Evolutionary conservation across 2,329 filamentous ascomycete genomes (phyloP).

Genomic region (Ceratocystis albifundus): DNA sequence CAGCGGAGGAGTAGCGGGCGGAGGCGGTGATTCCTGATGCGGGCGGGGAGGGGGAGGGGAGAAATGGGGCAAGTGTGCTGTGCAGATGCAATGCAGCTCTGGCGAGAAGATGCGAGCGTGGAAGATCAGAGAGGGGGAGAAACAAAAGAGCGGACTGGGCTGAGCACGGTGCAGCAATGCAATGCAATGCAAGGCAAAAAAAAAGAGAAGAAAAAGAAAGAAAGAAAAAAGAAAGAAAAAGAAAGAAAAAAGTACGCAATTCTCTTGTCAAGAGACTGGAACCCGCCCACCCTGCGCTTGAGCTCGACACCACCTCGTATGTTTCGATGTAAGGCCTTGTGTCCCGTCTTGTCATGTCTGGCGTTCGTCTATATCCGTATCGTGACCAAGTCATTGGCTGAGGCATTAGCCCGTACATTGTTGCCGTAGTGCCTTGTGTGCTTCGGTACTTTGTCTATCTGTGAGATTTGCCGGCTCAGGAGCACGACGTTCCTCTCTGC

Average conservation of each 20-base stretch:
- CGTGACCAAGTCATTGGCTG: too few species aligned
- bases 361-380: too few species aligned
- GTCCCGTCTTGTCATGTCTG: not conserved
- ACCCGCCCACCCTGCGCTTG: not conserved
- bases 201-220: too few species aligned
- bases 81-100: not conserved
- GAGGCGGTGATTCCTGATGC: not conserved
- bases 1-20: constrained; percentile 34
- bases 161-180: not conserved
- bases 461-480: too few species aligned
- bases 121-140: not conserved
- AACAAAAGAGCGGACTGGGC: not conserved
- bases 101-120: not conserved
- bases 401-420: too few species aligned
- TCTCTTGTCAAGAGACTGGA: constrained; percentile 1
- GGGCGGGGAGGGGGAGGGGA: not conserved
- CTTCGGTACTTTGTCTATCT: too few species aligned
- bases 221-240: too few species aligned
- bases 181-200: too few species aligned
- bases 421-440: too few species aligned
- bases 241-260: not conserved
- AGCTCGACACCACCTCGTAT: not conserved
- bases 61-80: not conserved
- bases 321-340: not conserved
- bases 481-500: not conserved